Conservation (phyloP, 2,329 filamentous ascomycete genomes). For the Ophiostoma ulmi region DNA sequence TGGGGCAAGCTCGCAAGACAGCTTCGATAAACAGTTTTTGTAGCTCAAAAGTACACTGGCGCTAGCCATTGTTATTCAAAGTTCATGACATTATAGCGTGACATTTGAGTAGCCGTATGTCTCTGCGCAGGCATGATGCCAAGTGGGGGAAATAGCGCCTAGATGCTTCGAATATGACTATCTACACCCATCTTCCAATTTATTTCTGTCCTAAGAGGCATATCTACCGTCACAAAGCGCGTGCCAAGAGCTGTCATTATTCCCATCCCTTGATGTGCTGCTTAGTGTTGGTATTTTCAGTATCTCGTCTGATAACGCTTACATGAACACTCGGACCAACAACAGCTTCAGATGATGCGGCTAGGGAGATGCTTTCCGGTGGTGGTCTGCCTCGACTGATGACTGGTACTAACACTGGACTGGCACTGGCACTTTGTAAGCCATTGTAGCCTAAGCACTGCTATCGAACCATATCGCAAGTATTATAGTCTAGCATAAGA, state of each 20-base stretch:
- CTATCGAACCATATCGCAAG: neutral
- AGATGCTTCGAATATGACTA: neutral
- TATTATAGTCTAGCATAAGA: neutral
- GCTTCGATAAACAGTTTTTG: neutral
- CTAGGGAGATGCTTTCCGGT: neutral
- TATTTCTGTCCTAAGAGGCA: neutral
- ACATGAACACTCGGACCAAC: neutral
- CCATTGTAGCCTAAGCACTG: neutral
- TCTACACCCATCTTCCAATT: neutral
- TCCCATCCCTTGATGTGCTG: neutral
- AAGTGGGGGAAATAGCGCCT: neutral
- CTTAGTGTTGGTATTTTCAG: neutral
- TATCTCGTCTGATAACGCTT: neutral
- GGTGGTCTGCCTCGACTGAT: neutral
- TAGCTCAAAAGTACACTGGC: neutral
- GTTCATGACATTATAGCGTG: constrained; percentile 8
- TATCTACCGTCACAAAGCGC: neutral
- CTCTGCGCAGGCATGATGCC: constrained; percentile 2
- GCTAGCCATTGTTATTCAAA: neutral
- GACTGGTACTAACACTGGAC: neutral
- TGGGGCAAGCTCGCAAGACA: neutral
- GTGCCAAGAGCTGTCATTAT: neutral
- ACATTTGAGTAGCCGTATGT: neutral
- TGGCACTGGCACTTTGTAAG: neutral
- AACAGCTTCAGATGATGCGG: neutral